Evolutionary conservation across 75 land plant species (phyloP).

Genomic region (Selaginella tamariscina): DNA sequence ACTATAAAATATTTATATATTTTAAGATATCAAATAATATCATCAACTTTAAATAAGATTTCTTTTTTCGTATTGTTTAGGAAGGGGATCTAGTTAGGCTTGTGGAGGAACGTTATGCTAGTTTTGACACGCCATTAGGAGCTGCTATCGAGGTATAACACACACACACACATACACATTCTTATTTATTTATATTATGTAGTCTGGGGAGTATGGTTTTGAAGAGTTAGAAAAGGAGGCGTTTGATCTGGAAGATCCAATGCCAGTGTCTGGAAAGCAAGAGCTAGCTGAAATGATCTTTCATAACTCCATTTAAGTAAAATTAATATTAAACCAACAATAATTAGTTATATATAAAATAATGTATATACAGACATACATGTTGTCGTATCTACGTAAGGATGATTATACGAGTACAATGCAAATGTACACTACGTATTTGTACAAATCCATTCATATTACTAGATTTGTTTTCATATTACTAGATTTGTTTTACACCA

Average conservation of each 20-base stretch:
- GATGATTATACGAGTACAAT: too few species aligned
- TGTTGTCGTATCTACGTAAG: too few species aligned
- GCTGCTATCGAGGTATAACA: slow-evolving; percentile 55
- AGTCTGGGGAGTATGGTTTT: slow-evolving; percentile 76
- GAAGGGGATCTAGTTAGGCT: slow-evolving; percentile 64
- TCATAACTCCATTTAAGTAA: slow-evolving; percentile 34
- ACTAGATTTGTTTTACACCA: too few species aligned
- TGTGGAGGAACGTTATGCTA: slow-evolving; percentile 68
- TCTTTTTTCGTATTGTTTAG: slow-evolving; percentile 22
- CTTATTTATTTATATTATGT: slow-evolving; percentile 10
- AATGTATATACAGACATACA: too few species aligned
- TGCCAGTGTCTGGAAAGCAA: slow-evolving; percentile 80
- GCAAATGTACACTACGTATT: too few species aligned
- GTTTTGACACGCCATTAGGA: slow-evolving; percentile 66
- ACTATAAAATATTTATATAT: too few species aligned
- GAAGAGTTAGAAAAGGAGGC: slow-evolving; percentile 80
- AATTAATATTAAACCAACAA: too few species aligned
- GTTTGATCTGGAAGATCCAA: slow-evolving; percentile 66
- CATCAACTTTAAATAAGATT: too few species aligned
- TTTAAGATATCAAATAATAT: too few species aligned
- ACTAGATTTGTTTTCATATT: too few species aligned
- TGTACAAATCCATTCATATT: too few species aligned
- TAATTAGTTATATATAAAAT: too few species aligned
- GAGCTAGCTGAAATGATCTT: slow-evolving; percentile 96
- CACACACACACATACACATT: not conserved